Evolutionary conservation across 2,329 filamentous ascomycete species (phyloP).

Genomic region (Botryotinia narcissicola): DNA sequence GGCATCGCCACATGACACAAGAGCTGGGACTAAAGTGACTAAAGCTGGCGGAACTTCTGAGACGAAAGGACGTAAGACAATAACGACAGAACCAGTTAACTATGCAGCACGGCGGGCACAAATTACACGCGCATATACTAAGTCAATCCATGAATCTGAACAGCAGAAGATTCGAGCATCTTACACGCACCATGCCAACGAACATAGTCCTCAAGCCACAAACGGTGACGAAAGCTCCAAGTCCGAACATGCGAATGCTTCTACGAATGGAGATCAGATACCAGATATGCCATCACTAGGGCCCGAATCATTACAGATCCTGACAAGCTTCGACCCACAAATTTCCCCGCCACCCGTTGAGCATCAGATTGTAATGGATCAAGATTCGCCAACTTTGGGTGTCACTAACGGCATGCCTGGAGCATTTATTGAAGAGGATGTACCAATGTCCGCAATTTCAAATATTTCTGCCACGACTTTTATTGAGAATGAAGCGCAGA

Average conservation of each 20-base stretch:
- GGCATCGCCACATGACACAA: slow-evolving; percentile 29
- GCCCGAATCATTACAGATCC: slow-evolving; percentile 30
- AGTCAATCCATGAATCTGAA: slow-evolving; percentile 74
- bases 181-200: slow-evolving; percentile 41
- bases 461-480: slow-evolving; percentile 61
- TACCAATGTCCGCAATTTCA: slow-evolving; percentile 59
- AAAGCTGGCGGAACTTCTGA: slow-evolving; percentile 30
- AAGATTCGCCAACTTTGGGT: slow-evolving; percentile 63
- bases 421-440: slow-evolving; percentile 52
- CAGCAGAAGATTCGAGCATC: slow-evolving; percentile 48
- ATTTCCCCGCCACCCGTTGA: not conserved
- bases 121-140: slow-evolving; percentile 82
- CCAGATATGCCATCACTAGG: slow-evolving; percentile 17
- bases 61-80: slow-evolving; percentile 46
- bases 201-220: slow-evolving; percentile 15
- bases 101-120: slow-evolving; percentile 78
- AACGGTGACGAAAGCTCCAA: not conserved
- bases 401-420: slow-evolving; percentile 57
- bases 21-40: slow-evolving; percentile 35
- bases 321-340: slow-evolving; percentile 30
- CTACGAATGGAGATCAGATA: slow-evolving; percentile 13
- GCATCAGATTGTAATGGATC: slow-evolving; percentile 20
- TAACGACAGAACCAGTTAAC: slow-evolving; percentile 72
- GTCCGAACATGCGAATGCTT: not conserved
- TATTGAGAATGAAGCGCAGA: slow-evolving; percentile 71